phyloP scores from a whole-genome alignment of 208 protist species.

The Porcisia deanei region DNA sequence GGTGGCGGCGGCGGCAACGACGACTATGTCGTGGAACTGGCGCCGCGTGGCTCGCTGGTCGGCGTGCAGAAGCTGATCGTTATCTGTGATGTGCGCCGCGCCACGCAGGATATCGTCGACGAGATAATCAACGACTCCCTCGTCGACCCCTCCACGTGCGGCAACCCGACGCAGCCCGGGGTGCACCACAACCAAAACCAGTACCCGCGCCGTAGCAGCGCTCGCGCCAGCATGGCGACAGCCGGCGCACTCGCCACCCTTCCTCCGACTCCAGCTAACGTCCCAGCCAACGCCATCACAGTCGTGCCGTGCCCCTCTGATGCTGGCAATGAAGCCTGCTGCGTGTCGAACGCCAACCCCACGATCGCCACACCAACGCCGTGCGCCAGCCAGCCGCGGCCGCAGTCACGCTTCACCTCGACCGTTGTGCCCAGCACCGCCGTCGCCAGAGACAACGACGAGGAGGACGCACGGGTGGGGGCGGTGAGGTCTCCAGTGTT shows the following conservation, averaged over 20 bases:
- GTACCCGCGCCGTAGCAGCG: neutral
- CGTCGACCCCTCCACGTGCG: conserved; percentile 15
- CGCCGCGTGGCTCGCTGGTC: conserved; percentile 24
- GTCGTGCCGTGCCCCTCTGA: neutral
- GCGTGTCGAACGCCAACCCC: neutral
- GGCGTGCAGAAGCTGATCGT: conserved; percentile 39
- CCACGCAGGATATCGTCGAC: conserved; percentile 25
- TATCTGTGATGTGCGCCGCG: conserved; percentile 30
- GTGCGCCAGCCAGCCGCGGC: neutral
- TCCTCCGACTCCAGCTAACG: conserved; percentile 13
- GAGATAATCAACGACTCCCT: conserved; percentile 20
- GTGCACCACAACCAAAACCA: neutral
- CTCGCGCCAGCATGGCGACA: neutral
- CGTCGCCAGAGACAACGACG: neutral
- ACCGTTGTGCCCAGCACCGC: conserved; percentile 7
- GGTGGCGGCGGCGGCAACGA: neutral
- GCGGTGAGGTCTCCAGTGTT: conserved; percentile 7
- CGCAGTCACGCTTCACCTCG: neutral
- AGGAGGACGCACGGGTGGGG: conserved; percentile 13
- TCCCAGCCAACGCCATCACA: conserved; percentile 18
- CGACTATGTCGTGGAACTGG: conserved; percentile 25
- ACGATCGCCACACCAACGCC: neutral
- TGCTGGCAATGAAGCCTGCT: neutral
- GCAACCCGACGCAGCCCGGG: neutral
- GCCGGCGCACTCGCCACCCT: neutral